phyloP scores from a whole-genome alignment of 495 filamentous ascomycete genomes.

The Xylaria scruposa region DNA sequence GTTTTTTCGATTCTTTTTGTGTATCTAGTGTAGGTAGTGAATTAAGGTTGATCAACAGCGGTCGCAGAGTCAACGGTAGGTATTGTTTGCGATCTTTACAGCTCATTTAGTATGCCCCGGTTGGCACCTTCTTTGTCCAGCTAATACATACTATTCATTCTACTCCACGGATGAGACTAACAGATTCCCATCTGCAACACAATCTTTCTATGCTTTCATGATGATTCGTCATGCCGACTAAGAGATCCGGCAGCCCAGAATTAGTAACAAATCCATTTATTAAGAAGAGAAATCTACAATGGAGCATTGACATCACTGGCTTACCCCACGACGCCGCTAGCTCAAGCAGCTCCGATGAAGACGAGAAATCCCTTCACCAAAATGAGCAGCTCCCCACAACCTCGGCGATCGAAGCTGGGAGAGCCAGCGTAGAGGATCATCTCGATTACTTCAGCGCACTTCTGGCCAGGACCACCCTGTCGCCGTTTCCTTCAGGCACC shows the following conservation, averaged over 20 bases:
- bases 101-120: too few relatives aligned
- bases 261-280: constrained; percentile 41
- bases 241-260: constrained; percentile 27
- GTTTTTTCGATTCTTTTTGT: neutral
- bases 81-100: too few relatives aligned
- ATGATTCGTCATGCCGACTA: constrained; percentile 32
- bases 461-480: constrained; percentile 42
- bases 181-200: neutral
- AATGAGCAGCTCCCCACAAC: too few relatives aligned
- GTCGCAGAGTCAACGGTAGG: too few relatives aligned
- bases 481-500: constrained; percentile 31
- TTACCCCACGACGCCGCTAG: constrained; percentile 23
- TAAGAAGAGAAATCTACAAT: constrained; percentile 45
- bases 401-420: constrained; percentile 67
- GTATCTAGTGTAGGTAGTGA: neutral
- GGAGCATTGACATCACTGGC: constrained; percentile 36
- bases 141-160: neutral
- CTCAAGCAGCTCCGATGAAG: constrained; percentile 26
- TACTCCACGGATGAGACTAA: too few relatives aligned
- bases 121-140: too few relatives aligned
- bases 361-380: neutral
- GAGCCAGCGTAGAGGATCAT: constrained; percentile 59
- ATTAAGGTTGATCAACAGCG: neutral
- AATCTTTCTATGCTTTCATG: neutral
- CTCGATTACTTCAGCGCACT: constrained; percentile 57